Conservation (phyloP, 345 rosid genomes). For the Gossypium bickii region DNA sequence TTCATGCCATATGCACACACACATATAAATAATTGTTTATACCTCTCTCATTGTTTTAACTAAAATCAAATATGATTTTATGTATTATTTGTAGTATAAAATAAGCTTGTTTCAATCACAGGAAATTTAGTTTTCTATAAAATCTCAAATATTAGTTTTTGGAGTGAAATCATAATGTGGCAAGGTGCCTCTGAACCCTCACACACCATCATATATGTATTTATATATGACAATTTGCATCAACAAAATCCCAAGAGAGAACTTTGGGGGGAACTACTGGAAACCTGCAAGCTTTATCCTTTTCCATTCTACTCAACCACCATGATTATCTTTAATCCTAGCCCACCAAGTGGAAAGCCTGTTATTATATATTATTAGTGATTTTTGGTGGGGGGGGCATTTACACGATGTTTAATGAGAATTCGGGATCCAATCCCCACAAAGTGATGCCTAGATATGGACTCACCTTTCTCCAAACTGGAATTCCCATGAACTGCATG, state of each 20-base stretch:
- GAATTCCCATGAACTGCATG: not conserved
- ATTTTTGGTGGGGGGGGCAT: not conserved
- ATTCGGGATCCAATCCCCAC: conserved; percentile 18
- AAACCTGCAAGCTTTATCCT: conserved; percentile 22
- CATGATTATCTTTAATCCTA: no score
- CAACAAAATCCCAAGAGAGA: conserved; percentile 2
- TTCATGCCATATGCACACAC: not conserved
- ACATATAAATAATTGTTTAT: no score
- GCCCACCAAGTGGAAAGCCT: not conserved
- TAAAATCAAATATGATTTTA: not conserved
- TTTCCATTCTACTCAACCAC: conserved; percentile 10
- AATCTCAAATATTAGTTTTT: no score
- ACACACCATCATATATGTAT: no score
- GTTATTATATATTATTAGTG: not conserved
- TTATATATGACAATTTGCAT: not conserved
- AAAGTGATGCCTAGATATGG: conserved; percentile 12
- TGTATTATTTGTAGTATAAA: not conserved
- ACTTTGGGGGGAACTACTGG: conserved; percentile 1
- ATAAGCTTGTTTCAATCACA: no score
- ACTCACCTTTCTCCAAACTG: not conserved
- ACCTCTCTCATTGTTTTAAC: no score
- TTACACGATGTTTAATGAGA: conserved; percentile 14
- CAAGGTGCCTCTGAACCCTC: not conserved
- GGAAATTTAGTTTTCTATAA: no score
- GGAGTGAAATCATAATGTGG: no score